Conservation (phyloP, 75 land plant species). For the Pinus tabuliformis region DNA sequence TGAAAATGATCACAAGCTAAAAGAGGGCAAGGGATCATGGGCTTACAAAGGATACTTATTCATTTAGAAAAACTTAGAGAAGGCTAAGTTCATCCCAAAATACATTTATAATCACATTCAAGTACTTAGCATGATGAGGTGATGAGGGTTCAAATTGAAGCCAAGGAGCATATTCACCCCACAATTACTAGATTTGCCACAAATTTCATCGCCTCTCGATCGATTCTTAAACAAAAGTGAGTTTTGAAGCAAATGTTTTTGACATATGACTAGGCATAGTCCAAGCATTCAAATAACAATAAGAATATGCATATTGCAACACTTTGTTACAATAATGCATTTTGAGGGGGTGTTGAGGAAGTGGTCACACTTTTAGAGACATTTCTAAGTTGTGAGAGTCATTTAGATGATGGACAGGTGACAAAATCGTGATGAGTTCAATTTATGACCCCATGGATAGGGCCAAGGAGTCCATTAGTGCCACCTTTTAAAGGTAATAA, state of each 20-base stretch:
- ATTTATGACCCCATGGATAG: background rate
- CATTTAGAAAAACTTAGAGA: no score
- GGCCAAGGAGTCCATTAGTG: background rate
- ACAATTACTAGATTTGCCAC: background rate
- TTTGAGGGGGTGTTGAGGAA: background rate
- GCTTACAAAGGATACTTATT: no score
- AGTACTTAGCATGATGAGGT: background rate
- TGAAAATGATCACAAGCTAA: no score
- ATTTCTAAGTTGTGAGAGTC: background rate
- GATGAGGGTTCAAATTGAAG: background rate
- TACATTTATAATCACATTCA: background rate
- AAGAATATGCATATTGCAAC: background rate
- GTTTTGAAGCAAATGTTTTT: background rate
- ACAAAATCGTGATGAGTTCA: background rate
- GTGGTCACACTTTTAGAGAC: background rate
- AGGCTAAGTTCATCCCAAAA: no score
- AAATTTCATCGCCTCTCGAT: background rate
- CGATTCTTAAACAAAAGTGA: background rate
- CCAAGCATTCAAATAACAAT: background rate
- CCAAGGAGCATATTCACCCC: background rate
- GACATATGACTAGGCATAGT: background rate
- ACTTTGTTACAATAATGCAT: background rate
- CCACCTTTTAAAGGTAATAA: background rate
- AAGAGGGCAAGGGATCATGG: no score
- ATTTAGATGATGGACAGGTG: background rate